Conservation (phyloP, 805 yeast genomes). For the Candida ulmi region DNA sequence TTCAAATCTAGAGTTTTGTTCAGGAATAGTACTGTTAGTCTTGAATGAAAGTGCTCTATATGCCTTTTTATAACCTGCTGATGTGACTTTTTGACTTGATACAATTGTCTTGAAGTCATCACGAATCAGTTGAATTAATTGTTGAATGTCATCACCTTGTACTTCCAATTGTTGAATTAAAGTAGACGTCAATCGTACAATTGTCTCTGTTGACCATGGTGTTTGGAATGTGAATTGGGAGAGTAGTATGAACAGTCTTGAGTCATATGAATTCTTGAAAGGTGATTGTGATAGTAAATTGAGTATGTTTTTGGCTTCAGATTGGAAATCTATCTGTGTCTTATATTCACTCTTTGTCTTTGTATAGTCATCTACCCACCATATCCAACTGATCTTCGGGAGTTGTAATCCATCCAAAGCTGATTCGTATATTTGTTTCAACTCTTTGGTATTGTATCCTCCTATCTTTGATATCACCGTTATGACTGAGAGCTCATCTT, state of each 20-base stretch:
- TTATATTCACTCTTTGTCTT: slow-evolving; percentile 5
- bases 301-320: slow-evolving; percentile 1
- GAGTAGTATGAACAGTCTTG: background rate
- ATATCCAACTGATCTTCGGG: slow-evolving; percentile 12
- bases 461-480: background rate
- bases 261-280: background rate
- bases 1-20: slow-evolving; percentile 7
- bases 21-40: slow-evolving; percentile 11
- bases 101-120: slow-evolving; percentile 9
- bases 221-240: slow-evolving; percentile 6
- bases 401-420: background rate
- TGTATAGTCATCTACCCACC: slow-evolving; percentile 17
- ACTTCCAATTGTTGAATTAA: background rate
- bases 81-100: slow-evolving; percentile 8
- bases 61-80: slow-evolving; percentile 18
- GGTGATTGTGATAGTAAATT: slow-evolving; percentile 1
- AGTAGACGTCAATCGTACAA: background rate
- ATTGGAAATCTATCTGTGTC: slow-evolving; percentile 10
- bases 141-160: background rate
- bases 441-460: background rate
- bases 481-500: background rate
- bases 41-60: slow-evolving; percentile 4
- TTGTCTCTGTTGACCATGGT: slow-evolving; percentile 17
- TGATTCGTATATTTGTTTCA: background rate
- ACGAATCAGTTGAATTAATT: slow-evolving; percentile 1